These are phyloP conservation scores for Plasmodium inui DNA, from an alignment of 169 alveolate species.

Conservation along the genomic window DNA sequence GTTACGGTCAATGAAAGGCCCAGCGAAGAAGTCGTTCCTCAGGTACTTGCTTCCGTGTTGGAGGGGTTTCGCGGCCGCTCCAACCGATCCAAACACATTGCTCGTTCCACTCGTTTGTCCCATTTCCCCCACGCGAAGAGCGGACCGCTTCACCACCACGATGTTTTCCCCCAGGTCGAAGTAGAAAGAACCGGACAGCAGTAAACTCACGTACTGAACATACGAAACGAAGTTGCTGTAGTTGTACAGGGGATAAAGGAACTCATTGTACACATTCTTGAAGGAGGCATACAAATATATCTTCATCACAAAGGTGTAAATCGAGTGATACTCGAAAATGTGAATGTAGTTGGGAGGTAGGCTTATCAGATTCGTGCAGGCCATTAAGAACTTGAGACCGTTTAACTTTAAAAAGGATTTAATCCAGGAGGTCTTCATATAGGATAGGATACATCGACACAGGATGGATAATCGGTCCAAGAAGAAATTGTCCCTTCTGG, in stretches of 20 bases:
- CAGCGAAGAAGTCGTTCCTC: constrained; percentile 4
- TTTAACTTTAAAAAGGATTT: constrained; percentile 41
- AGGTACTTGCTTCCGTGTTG: neutral
- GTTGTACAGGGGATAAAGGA: constrained; percentile 46
- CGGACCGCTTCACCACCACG: constrained; percentile 18
- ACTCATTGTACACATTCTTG: constrained; percentile 45
- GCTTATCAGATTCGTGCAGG: constrained; percentile 22
- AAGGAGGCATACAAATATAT: constrained; percentile 34
- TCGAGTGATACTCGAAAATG: constrained; percentile 66
- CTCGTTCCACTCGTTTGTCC: neutral
- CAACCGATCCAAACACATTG: no score
- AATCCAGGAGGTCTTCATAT: constrained; percentile 71
- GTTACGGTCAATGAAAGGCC: constrained; percentile 52
- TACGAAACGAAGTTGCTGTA: constrained; percentile 39
- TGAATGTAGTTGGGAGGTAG: constrained; percentile 63
- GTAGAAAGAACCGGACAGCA: neutral
- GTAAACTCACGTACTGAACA: neutral
- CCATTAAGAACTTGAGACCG: constrained; percentile 59
- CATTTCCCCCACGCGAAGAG: neutral
- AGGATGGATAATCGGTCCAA: constrained; percentile 59
- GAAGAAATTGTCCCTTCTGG: constrained; percentile 53
- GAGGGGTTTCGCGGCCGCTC: neutral
- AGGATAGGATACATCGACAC: constrained; percentile 58
- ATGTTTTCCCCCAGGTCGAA: constrained; percentile 45
- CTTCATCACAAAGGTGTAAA: constrained; percentile 39